Evolutionary conservation across 1,139 yeast genomes (phyloP).

Genomic region (Nadsonia commutata): DNA sequence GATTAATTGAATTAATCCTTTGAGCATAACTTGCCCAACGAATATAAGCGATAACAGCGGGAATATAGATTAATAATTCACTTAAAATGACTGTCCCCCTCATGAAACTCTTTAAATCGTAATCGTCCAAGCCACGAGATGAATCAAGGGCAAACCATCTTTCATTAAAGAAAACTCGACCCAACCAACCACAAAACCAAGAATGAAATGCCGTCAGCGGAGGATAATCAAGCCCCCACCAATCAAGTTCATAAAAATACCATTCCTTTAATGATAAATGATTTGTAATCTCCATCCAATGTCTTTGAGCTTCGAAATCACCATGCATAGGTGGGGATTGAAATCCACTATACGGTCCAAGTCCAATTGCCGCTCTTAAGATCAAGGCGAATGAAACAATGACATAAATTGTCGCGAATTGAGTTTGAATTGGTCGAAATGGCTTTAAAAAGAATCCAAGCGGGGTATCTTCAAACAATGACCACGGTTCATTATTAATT

Average conservation of each 20-base stretch:
- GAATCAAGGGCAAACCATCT: conserved; percentile 61
- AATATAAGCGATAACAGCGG: conserved; percentile 60
- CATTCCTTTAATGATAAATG: conserved; percentile 61
- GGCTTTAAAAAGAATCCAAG: conserved; percentile 45
- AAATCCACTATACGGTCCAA: conserved; percentile 68
- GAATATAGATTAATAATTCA: conserved; percentile 61
- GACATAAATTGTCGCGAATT: conserved; percentile 79
- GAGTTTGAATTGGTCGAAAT: conserved; percentile 58
- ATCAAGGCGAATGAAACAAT: conserved; percentile 62
- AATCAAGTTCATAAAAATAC: conserved; percentile 79
- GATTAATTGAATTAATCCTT: conserved; percentile 41
- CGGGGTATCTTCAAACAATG: conserved; percentile 29
- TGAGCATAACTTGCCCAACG: conserved; percentile 40
- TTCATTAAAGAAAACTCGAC: conserved; percentile 38
- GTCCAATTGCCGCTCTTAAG: conserved; percentile 70
- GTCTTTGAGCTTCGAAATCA: conserved; percentile 96
- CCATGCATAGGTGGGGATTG: conserved; percentile 68
- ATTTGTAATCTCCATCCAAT: conserved; percentile 88
- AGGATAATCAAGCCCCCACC: conserved; percentile 97
- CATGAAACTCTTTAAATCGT: conserved; percentile 67
- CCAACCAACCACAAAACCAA: conserved; percentile 62
- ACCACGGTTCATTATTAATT: conserved; percentile 5
- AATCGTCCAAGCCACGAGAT: conserved; percentile 64
- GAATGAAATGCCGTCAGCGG: conserved; percentile 94
- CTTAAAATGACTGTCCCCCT: conserved; percentile 62